phyloP scores from a whole-genome alignment of 768 basidiomycete genomes.

The Boletus speciosus region DNA sequence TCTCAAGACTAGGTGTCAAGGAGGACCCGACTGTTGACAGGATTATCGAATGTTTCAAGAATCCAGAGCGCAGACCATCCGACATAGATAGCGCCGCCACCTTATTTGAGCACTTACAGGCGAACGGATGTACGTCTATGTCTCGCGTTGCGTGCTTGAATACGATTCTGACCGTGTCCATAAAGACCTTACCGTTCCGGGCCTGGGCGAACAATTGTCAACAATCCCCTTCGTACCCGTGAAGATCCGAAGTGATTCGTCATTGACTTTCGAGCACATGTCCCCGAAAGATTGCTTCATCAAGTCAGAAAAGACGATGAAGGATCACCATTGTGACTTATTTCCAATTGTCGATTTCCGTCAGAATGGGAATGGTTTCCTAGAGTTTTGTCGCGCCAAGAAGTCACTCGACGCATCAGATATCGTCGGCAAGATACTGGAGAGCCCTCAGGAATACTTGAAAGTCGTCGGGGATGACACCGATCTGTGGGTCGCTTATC shows the following conservation, averaged over 20 bases:
- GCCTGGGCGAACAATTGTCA: conserved; percentile 6
- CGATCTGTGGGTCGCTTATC: not conserved
- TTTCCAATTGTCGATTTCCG: conserved; percentile 17
- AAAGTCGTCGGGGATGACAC: not conserved
- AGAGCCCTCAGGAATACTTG: conserved; percentile 6
- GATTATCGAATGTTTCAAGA: not conserved
- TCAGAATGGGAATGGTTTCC: conserved; percentile 9
- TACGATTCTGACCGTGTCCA: not conserved
- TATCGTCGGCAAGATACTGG: conserved; percentile 7
- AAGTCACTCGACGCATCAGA: conserved; percentile 14
- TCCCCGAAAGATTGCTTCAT: conserved; percentile 16
- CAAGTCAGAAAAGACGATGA: not conserved
- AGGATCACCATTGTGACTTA: conserved; percentile 6
- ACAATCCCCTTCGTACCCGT: conserved; percentile 12
- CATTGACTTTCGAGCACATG: not conserved
- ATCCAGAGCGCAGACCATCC: not conserved
- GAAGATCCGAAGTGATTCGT: not conserved
- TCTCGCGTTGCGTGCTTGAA: not conserved
- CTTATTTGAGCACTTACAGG: conserved; percentile 11
- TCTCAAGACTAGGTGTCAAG: conserved; percentile 11
- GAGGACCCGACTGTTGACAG: conserved; percentile 1
- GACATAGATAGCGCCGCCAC: not conserved
- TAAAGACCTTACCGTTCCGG: conserved; percentile 6
- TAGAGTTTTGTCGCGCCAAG: conserved; percentile 12
- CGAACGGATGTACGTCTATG: conserved; percentile 5